These are phyloP conservation scores for Lipomyces lipofer DNA, from an alignment of 805 yeast genomes.

Conservation along the genomic window DNA sequence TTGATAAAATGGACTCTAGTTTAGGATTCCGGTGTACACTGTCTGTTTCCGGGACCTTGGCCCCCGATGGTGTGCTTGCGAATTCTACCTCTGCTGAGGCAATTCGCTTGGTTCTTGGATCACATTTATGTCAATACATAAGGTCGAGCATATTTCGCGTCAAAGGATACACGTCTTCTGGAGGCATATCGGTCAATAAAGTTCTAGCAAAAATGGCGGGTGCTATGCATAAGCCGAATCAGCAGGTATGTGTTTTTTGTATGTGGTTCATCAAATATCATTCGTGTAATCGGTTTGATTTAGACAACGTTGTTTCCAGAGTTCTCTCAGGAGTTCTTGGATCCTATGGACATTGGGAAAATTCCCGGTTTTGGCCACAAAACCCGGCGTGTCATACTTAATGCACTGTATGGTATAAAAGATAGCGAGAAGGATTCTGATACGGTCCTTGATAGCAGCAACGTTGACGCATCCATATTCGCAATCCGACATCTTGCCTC, in stretches of 20 bases:
- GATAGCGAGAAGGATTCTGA: neutral
- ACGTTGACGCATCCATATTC: neutral
- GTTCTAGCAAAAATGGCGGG: constrained; percentile 13
- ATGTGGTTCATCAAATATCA: neutral
- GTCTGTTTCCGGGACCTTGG: constrained; percentile 7
- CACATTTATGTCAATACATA: constrained; percentile 8
- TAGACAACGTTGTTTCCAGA: constrained; percentile 9
- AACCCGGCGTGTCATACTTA: neutral
- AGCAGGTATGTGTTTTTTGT: constrained; percentile 2
- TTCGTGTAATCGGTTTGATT: too few species aligned
- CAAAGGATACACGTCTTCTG: constrained; percentile 14
- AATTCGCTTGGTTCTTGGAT: constrained; percentile 9
- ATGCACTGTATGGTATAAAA: neutral
- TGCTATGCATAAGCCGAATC: constrained; percentile 10
- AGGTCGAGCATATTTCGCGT: constrained; percentile 1
- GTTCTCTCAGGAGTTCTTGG: constrained; percentile 6
- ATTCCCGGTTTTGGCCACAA: constrained; percentile 10
- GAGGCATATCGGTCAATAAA: constrained; percentile 11
- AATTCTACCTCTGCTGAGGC: neutral
- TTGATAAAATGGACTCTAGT: neutral
- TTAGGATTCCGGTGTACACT: constrained; percentile 4
- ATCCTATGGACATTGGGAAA: constrained; percentile 1
- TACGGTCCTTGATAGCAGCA: neutral
- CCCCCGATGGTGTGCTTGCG: neutral
- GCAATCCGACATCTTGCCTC: neutral